These are phyloP conservation scores for Jaenimonas drosophilae DNA, from an alignment of 208 protist genomes.

Conservation along the genomic window DNA sequence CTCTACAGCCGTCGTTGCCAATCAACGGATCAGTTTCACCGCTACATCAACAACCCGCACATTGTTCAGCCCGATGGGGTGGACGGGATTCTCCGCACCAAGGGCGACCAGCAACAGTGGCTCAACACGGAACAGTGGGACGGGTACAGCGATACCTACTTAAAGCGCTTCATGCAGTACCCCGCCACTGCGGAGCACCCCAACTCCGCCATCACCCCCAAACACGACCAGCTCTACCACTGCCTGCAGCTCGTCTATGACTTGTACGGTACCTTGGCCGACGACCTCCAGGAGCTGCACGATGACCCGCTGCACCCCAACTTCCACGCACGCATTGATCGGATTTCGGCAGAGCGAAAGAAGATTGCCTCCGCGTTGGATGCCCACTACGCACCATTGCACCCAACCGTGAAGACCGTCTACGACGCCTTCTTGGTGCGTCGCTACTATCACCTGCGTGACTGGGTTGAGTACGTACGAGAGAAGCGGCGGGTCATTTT, in stretches of 20 bases:
- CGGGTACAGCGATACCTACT: conserved; percentile 78
- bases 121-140: conserved; percentile 85
- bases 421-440: conserved; percentile 80
- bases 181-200: conserved; percentile 60
- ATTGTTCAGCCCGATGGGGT: conserved; percentile 79
- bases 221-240: conserved; percentile 44
- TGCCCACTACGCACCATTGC: conserved; percentile 52
- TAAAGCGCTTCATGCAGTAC: conserved; percentile 78
- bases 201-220: conserved; percentile 43
- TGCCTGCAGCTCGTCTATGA: conserved; percentile 57
- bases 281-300: conserved; percentile 67
- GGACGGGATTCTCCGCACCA: conserved; percentile 58
- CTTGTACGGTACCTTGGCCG: conserved; percentile 64
- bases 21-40: conserved; percentile 76
- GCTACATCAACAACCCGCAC: conserved; percentile 74
- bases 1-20: conserved; percentile 36
- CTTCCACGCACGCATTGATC: conserved; percentile 55
- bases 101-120: conserved; percentile 79
- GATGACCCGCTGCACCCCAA: conserved; percentile 71
- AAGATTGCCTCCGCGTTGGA: conserved; percentile 61
- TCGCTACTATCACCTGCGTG: conserved; percentile 69
- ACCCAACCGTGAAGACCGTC: conserved; percentile 79
- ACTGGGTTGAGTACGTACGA: conserved; percentile 75
- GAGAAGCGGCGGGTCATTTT: conserved; percentile 51
- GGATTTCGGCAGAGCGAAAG: conserved; percentile 48